Evolutionary conservation across 352 stramenopile species (phyloP).

Genomic region (Phytophthora citrophthora): DNA sequence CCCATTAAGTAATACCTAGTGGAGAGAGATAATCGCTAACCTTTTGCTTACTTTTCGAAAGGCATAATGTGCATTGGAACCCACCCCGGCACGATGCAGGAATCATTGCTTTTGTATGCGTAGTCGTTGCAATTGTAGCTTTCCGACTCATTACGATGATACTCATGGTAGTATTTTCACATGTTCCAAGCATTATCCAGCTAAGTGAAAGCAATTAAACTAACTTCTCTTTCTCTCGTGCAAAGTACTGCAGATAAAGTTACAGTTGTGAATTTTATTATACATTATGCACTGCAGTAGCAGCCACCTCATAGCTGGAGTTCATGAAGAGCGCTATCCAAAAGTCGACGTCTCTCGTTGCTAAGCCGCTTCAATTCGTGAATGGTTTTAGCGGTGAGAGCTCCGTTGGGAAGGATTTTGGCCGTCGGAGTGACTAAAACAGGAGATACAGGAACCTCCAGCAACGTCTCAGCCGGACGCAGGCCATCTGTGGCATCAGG

Average conservation of each 20-base stretch:
- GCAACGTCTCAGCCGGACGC: slow-evolving; percentile 17
- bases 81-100: slow-evolving; percentile 3
- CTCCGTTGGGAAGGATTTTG: slow-evolving; percentile 6
- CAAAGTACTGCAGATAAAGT: too few species aligned
- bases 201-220: neutral
- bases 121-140: slow-evolving; percentile 4
- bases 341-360: slow-evolving; percentile 24
- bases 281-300: too few species aligned
- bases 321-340: slow-evolving; percentile 34
- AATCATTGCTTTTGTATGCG: slow-evolving; percentile 16
- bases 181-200: slow-evolving; percentile 1
- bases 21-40: neutral
- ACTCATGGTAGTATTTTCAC: slow-evolving; percentile 9
- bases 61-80: slow-evolving; percentile 7
- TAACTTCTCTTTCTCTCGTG: neutral
- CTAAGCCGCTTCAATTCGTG: slow-evolving; percentile 29
- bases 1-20: neutral
- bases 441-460: slow-evolving; percentile 1
- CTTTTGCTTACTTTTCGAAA: slow-evolving; percentile 7
- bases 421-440: neutral
- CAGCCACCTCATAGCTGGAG: slow-evolving; percentile 19
- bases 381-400: slow-evolving; percentile 10
- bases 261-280: too few species aligned
- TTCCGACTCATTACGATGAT: slow-evolving; percentile 11
- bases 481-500: slow-evolving; percentile 6